These are phyloP conservation scores for Aspergillus coremiiformis DNA, from an alignment of 495 filamentous ascomycete genomes.

Conservation along the genomic window DNA sequence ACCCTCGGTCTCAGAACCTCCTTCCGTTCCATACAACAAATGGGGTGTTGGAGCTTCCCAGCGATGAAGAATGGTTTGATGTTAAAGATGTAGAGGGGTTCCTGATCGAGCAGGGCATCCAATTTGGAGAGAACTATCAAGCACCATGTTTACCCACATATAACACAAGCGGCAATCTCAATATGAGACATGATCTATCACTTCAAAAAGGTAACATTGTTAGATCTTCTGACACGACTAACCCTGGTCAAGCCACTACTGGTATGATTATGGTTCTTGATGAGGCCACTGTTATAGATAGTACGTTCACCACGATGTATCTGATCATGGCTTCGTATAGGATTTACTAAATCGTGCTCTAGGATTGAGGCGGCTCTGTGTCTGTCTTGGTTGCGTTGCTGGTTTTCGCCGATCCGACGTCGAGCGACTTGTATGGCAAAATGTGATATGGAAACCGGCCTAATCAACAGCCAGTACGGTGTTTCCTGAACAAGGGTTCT, in stretches of 20 bases:
- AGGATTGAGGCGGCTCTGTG: slow-evolving; percentile 11
- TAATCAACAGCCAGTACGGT: not conserved
- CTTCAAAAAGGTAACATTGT: not conserved
- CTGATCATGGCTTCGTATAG: not conserved
- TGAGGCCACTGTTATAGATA: not conserved
- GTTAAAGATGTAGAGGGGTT: slow-evolving; percentile 17
- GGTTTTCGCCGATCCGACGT: slow-evolving; percentile 18
- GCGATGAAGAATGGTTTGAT: slow-evolving; percentile 19
- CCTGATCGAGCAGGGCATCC: slow-evolving; percentile 5
- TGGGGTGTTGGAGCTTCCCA: slow-evolving; percentile 8
- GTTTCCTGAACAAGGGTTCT: not conserved
- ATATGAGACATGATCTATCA: not conserved
- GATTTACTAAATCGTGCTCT: not conserved
- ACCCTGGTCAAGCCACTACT: not conserved
- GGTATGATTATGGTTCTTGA: not conserved
- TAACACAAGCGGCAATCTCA: not conserved
- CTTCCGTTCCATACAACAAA: slow-evolving; percentile 11
- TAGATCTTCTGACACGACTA: not conserved
- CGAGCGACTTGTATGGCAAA: slow-evolving; percentile 11
- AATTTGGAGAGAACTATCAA: not conserved
- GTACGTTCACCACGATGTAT: not conserved
- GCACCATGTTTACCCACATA: not conserved
- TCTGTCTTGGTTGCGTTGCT: slow-evolving; percentile 17
- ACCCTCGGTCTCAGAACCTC: not conserved
- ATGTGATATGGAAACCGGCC: not conserved